These are phyloP conservation scores for Chlorella sorokiniana DNA, from an alignment of 139 green algal genomes.

Conservation along the genomic window DNA sequence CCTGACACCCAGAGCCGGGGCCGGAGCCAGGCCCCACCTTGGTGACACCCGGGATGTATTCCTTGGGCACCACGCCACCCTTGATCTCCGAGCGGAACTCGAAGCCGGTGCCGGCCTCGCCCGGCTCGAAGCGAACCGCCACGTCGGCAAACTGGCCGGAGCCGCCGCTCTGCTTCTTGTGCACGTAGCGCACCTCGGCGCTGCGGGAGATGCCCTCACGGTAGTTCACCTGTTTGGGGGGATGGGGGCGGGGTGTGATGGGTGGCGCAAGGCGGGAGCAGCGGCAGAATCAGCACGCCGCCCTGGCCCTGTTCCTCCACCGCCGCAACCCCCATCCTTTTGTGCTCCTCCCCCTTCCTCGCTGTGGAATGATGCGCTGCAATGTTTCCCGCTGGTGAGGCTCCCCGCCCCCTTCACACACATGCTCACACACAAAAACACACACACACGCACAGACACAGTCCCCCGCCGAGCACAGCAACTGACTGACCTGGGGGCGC, in stretches of 20 bases:
- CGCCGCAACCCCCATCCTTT: no score
- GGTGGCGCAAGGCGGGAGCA: background rate
- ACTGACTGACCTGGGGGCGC: constrained; percentile 88
- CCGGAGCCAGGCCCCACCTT: constrained; percentile 75
- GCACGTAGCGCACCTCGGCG: constrained; percentile 88
- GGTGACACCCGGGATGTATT: constrained; percentile 97
- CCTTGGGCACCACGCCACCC: constrained; percentile 94
- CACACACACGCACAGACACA: background rate
- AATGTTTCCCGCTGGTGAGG: background rate
- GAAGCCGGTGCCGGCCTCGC: constrained; percentile 93
- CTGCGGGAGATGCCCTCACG: constrained; percentile 89
- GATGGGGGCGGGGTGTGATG: background rate
- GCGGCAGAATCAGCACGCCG: no score
- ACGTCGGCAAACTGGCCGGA: constrained; percentile 97
- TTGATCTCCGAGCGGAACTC: constrained; percentile 97
- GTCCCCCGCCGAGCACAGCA: background rate
- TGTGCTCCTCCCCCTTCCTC: no score
- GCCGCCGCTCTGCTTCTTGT: constrained; percentile 99
- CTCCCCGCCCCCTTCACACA: background rate
- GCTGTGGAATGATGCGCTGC: no score
- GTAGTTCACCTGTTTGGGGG: constrained; percentile 93
- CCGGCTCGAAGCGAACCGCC: constrained; percentile 93
- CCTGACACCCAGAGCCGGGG: constrained; percentile 61
- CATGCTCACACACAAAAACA: background rate
- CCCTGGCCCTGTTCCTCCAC: no score